These are phyloP conservation scores for Euphorbia pulcherrima DNA, from an alignment of 345 rosid genomes.

Conservation along the genomic window DNA sequence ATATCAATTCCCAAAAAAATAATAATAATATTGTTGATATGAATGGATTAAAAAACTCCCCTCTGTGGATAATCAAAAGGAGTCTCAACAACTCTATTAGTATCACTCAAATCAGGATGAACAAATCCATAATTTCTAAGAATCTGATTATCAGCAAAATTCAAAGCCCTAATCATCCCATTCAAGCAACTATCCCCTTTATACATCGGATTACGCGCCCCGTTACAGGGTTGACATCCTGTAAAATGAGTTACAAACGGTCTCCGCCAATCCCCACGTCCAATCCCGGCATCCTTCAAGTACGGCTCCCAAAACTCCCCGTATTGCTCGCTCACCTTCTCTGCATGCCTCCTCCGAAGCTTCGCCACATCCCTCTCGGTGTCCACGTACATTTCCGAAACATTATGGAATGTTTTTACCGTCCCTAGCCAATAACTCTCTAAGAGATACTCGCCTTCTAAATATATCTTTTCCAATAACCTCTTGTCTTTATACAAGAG, in stretches of 20 bases:
- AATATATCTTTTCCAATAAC: constrained; percentile 17
- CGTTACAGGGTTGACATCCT: constrained; percentile 25
- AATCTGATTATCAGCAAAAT: constrained; percentile 26
- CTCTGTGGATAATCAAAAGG: background rate
- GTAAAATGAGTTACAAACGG: constrained; percentile 24
- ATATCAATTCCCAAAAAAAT: too few species aligned
- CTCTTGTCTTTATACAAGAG: constrained; percentile 7
- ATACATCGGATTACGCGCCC: constrained; percentile 11
- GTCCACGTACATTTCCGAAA: constrained; percentile 13
- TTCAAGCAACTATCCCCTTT: constrained; percentile 15
- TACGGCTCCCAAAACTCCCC: constrained; percentile 10
- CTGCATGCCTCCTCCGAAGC: constrained; percentile 11
- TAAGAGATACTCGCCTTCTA: constrained; percentile 19
- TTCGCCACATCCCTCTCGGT: background rate
- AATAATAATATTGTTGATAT: too few species aligned
- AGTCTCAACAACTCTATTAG: background rate
- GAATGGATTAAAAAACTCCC: background rate
- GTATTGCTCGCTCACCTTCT: constrained; percentile 17
- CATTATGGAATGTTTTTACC: constrained; percentile 9
- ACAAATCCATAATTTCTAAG: constrained; percentile 21
- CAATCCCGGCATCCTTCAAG: background rate
- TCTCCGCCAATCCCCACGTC: background rate
- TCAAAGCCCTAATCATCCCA: constrained; percentile 19
- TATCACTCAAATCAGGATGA: constrained; percentile 9
- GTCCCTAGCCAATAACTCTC: constrained; percentile 17